Base-by-base conservation (phyloP, 1,284 basidiomycete genomes). In the Hymenochaete sp. region DNA sequence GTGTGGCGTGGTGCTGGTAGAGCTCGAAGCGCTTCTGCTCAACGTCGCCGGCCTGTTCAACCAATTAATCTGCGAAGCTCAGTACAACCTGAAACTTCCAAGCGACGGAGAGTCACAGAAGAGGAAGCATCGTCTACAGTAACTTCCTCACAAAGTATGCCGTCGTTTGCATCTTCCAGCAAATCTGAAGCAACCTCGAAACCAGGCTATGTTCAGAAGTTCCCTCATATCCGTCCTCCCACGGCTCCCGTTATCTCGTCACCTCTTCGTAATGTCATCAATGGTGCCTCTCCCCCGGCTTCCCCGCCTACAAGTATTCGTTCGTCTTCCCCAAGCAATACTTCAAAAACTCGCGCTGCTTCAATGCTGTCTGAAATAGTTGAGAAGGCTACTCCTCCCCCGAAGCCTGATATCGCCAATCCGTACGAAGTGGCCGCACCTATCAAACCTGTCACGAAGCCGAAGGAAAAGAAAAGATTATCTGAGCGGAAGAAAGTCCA, bases 371-470 rank as follows among this genome's bases (percentile, higher is more conserved):
- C 75, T 6, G 74, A 76, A 47, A 65, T 84, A 29, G 77, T 86
- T 52, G 79, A 79, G 58, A 76, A 78, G 51, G 75, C 70, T 3
- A 77, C 78, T 0, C 79, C 77, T 2, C 66, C 70, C 14, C 78
- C 73, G 58, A 78, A 68, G 50, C 71, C 74, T 8, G 81, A 80
- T 52, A 66, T 83, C 19, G 72, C 71, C 36, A 85, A 85, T 56
- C 82, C 82, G 0, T 85, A 85, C 55, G 77, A 84, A 57, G 70
- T 71, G 19, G 73, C 75, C 10, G 77, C 71, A 54, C 78, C 78
- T 19, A 70, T 80, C 11, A 75, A 67, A 56, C 58, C 59, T 7
- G 56, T 66, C 4, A 56, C 59, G 18, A 58, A 62, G 25, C 69
- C 71, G 48, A 73, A 70, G 50, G 61, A 67, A 22, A 37, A 22